phyloP scores from a whole-genome alignment of 2,329 filamentous ascomycete genomes.

The Aspergillus novoparasiticus region DNA sequence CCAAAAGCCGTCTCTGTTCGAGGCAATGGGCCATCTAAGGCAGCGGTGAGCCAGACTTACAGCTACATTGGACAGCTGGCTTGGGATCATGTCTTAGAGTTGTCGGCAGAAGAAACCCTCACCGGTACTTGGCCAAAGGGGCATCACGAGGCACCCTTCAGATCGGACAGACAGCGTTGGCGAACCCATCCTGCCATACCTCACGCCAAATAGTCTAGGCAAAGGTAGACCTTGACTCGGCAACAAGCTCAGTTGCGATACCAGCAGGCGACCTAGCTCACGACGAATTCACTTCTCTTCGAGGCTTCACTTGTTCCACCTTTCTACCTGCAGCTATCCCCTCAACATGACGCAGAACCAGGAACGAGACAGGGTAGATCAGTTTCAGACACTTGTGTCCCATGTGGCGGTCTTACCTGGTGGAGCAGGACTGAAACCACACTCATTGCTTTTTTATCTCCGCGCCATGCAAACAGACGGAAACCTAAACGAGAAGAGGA shows the following conservation, averaged over 20 bases:
- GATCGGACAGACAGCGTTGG: slow-evolving; percentile 16
- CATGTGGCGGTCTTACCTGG: slow-evolving; percentile 34
- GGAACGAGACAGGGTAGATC: slow-evolving; percentile 23
- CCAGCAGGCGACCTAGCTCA: neutral
- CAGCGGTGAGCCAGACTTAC: slow-evolving; percentile 25
- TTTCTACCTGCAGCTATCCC: slow-evolving; percentile 31
- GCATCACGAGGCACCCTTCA: slow-evolving; percentile 26
- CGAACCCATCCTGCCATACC: slow-evolving; percentile 25
- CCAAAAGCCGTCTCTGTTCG: slow-evolving; percentile 15
- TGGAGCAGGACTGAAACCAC: slow-evolving; percentile 17
- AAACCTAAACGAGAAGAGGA: slow-evolving; percentile 11
- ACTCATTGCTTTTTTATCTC: slow-evolving; percentile 14
- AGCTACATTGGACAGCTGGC: slow-evolving; percentile 20
- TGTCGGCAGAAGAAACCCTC: slow-evolving; percentile 21
- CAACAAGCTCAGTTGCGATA: slow-evolving; percentile 11
- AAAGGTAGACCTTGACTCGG: slow-evolving; percentile 12
- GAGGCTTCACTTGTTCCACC: slow-evolving; percentile 37
- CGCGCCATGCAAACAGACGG: slow-evolving; percentile 32
- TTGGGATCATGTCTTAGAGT: slow-evolving; percentile 27
- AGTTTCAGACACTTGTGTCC: slow-evolving; percentile 29
- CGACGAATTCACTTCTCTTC: slow-evolving; percentile 17
- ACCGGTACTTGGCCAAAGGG: slow-evolving; percentile 20
- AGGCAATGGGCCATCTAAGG: slow-evolving; percentile 18
- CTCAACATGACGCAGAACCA: slow-evolving; percentile 21
- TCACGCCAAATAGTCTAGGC: slow-evolving; percentile 12